phyloP scores from a whole-genome alignment of 192 early-diverging fungal genomes.

The Coemansia sp. region DNA sequence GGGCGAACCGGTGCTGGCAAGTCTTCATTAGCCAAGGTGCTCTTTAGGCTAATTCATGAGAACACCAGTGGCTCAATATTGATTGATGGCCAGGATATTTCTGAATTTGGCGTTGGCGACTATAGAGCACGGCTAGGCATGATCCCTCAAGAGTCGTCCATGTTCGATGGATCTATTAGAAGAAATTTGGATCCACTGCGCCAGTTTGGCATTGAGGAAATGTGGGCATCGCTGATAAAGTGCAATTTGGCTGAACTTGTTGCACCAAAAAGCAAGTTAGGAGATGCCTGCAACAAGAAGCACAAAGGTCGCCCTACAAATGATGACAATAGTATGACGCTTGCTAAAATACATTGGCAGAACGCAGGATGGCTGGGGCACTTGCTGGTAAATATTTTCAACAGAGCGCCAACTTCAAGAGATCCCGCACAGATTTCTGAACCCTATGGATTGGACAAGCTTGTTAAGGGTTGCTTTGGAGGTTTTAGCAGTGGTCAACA shows the following conservation, averaged over 20 bases:
- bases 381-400: constrained; percentile 5
- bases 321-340: not conserved
- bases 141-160: constrained; percentile 68
- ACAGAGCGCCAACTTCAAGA: not conserved
- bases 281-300: not conserved
- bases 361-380: constrained; percentile 8
- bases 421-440: not conserved
- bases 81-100: constrained; percentile 80
- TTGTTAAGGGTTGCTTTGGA: not conserved
- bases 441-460: not conserved
- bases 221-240: constrained; percentile 28
- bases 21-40: constrained; percentile 59
- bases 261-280: not conserved
- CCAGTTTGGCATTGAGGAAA: constrained; percentile 22
- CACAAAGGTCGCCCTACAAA: not conserved
- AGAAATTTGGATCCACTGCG: constrained; percentile 70
- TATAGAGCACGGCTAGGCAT: constrained; percentile 59
- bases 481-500: constrained; percentile 56
- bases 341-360: constrained; percentile 11
- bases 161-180: constrained; percentile 66
- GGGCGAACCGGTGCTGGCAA: constrained; percentile 67
- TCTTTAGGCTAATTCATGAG: constrained; percentile 68
- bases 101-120: constrained; percentile 65
- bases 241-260: constrained; percentile 14
- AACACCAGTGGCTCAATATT: constrained; percentile 59